These are phyloP conservation scores for Silybum marianum DNA, from an alignment of 129 eudicot genomes.

Conservation along the genomic window DNA sequence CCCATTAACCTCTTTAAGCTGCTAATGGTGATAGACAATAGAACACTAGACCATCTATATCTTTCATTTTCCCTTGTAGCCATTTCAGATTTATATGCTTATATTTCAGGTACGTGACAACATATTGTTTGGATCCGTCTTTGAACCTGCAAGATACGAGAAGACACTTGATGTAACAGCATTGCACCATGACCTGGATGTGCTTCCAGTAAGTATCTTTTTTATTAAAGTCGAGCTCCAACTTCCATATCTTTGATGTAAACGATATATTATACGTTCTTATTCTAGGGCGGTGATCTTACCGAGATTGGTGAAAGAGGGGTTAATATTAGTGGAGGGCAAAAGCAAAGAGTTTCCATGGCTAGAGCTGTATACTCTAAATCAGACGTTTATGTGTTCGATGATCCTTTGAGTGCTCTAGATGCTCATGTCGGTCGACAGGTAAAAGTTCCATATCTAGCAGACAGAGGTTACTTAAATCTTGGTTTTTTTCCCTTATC, in stretches of 20 bases:
- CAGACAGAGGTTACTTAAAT: neutral
- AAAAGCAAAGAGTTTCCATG: constrained; percentile 97
- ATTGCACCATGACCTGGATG: constrained; percentile 77
- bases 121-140: constrained; percentile 81
- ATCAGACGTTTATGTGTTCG: constrained; percentile 87
- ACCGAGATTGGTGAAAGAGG: constrained; percentile 99
- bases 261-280: neutral
- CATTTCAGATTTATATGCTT: neutral
- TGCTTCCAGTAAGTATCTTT: constrained; percentile 69
- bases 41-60: too few relatives aligned
- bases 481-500: neutral
- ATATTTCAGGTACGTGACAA: constrained; percentile 82
- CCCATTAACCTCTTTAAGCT: too few relatives aligned
- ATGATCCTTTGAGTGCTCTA: constrained; percentile 96
- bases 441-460: constrained; percentile 38
- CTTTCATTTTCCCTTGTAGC: too few relatives aligned
- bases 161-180: constrained; percentile 80
- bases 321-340: constrained; percentile 96
- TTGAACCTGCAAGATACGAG: constrained; percentile 64
- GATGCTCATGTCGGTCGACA: constrained; percentile 96
- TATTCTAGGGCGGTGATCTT: constrained; percentile 83
- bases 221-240: neutral
- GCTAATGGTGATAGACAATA: too few relatives aligned
- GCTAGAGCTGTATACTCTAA: constrained; percentile 94
- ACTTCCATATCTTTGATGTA: neutral